phyloP scores from a whole-genome alignment of 2,329 filamentous ascomycete species.

The Lizonia empirigonia region DNA sequence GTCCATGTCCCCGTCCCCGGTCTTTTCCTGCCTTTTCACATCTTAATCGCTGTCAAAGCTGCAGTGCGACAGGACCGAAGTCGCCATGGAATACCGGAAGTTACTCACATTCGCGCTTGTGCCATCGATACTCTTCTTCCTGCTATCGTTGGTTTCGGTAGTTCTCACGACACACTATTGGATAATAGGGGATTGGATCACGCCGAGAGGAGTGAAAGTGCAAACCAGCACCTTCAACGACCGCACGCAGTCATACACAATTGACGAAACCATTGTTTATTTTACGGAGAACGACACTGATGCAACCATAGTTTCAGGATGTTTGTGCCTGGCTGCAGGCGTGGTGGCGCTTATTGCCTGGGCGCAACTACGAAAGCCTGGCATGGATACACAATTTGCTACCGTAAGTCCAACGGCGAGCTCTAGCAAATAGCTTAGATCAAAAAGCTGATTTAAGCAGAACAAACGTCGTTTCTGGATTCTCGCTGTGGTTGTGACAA shows the following conservation, averaged over 20 bases:
- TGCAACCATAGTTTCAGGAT: conserved; percentile 36
- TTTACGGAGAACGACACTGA: conserved; percentile 32
- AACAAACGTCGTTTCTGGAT: conserved; percentile 39
- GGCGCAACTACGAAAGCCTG: conserved; percentile 28
- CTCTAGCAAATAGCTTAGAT: not conserved
- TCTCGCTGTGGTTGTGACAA: conserved; percentile 27
- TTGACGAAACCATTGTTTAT: conserved; percentile 36
- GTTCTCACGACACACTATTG: conserved; percentile 39
- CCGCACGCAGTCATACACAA: conserved; percentile 23
- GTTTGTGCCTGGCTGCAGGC: conserved; percentile 31
- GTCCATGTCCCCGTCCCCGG: conserved; percentile 5
- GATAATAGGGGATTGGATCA: conserved; percentile 39
- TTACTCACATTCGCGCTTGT: conserved; percentile 31
- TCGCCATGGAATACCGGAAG: conserved; percentile 28
- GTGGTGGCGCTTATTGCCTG: conserved; percentile 34
- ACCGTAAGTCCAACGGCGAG: conserved; percentile 20
- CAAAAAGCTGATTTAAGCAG: conserved; percentile 20
- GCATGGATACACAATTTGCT: conserved; percentile 33
- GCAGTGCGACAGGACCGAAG: conserved; percentile 7
- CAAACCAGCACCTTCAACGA: conserved; percentile 24
- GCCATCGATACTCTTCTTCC: conserved; percentile 32
- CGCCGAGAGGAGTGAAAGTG: conserved; percentile 27
- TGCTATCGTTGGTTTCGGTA: conserved; percentile 37
- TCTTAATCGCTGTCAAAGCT: conserved; percentile 4
- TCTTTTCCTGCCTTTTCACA: conserved; percentile 7